Base-by-base conservation (phyloP, 75 land plant genomes). In the Picea glauca region DNA sequence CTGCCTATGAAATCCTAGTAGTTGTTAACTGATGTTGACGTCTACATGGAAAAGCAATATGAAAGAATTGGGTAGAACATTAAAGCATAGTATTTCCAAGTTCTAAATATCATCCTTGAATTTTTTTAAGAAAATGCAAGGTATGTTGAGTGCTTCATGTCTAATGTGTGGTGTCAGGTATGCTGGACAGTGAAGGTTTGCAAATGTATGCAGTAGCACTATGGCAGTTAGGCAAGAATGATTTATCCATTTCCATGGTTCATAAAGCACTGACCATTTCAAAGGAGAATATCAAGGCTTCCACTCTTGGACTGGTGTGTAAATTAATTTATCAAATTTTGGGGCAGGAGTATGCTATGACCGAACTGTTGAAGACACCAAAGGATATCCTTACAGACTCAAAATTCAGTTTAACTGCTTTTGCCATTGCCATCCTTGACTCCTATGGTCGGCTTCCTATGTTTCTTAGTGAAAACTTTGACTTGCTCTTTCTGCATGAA, bases 141-240 rank as follows among this genome's bases (percentile, higher is more conserved):
- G 13, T 67, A 3, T 67, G 72, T 67, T 33, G 40, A 68, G 46
- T 40, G 40, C 54, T 17, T 68, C 40, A 38, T 40, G 46, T 18
- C 23, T 40, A 68, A 68, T 68, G 20, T 15, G 8, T 68, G 72
- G 0, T 76, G 56, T 26, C 40, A 91, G 93, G 89, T 63, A 32
- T 86, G 81, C 93, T 91, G 58, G 91, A 87, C 80, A 60, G 60
- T 9, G 82, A 86, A 64, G 88, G 85, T 62, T 77, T 87, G 75
- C 97, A 89, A 75, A 80, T 93, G 72, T 92, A 94, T 87, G 97
- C 92, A 58, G 79, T 92, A 59, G 85, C 87, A 40, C 60, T 90
- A 40, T 94, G 89, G 92, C 65, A 92, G 83, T 78, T 84, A 38
- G 94, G 92, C 2, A 61, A 87, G 38, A 81, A 83, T 40, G 88